Conservation (phyloP, 75 land plant genomes). For the Isoetes taiwanensis region DNA sequence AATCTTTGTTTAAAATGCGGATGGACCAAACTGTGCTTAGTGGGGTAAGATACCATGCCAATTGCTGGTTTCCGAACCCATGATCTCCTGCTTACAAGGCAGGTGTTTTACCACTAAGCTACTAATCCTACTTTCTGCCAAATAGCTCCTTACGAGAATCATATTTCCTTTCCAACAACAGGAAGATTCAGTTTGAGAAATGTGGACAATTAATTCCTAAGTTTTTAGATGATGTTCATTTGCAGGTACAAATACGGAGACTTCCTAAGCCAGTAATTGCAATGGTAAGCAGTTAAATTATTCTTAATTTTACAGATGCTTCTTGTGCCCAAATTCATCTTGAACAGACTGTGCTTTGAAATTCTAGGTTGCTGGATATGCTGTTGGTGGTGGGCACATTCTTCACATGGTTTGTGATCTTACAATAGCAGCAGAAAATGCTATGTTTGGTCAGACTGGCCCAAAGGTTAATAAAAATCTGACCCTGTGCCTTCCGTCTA, state of each 20-base stretch:
- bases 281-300: conserved; percentile 39
- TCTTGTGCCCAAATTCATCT: neutral
- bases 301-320: neutral
- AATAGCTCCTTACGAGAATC: no score
- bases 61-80: no score
- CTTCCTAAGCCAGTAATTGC: conserved; percentile 97
- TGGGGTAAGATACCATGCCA: no score
- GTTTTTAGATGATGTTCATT: neutral
- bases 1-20: no score
- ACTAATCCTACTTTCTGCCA: no score
- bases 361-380: conserved; percentile 91
- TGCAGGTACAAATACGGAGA: conserved; percentile 82
- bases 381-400: conserved; percentile 92
- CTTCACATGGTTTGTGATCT: conserved; percentile 96
- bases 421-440: conserved; percentile 96
- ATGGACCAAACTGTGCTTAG: no score
- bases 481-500: neutral
- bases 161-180: no score
- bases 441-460: conserved; percentile 93
- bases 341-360: neutral
- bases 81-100: no score
- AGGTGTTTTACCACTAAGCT: no score
- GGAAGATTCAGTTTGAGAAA: no score
- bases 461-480: conserved; percentile 50
- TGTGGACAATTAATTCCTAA: neutral